Conservation (phyloP, 371 early-diverging fungal genomes). For the Zychaea mexicana region DNA sequence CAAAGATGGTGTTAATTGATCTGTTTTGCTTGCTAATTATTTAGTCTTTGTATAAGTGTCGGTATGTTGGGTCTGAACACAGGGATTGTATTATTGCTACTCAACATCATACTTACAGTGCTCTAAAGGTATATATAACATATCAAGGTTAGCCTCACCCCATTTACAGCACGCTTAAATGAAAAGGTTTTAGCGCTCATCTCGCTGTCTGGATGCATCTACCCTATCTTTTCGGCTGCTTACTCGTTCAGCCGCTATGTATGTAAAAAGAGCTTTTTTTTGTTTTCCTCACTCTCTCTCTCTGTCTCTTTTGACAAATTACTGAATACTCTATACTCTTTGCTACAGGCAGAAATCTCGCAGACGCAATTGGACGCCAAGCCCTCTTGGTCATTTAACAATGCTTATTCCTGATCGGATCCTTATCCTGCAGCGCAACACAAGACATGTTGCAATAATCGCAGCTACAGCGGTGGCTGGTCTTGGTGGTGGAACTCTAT, state of each 20-base stretch:
- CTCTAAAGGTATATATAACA: neutral
- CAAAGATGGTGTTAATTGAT: no score
- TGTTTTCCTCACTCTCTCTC: neutral
- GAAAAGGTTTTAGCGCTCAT: neutral
- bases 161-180: neutral
- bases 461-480: neutral
- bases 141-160: no score
- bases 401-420: slow-evolving; percentile 1
- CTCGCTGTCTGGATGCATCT: neutral
- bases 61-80: neutral
- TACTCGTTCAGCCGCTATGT: neutral
- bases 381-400: neutral
- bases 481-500: neutral
- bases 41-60: slow-evolving; percentile 1
- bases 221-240: neutral
- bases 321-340: neutral
- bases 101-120: neutral
- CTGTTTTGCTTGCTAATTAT: neutral
- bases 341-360: neutral
- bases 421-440: neutral
- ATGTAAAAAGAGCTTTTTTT: no score
- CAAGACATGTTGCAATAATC: neutral
- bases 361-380: neutral
- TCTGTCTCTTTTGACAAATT: neutral
- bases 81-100: neutral